These are phyloP conservation scores for Heliocybe sulcata DNA, from an alignment of 1,284 basidiomycete genomes.

Conservation along the genomic window DNA sequence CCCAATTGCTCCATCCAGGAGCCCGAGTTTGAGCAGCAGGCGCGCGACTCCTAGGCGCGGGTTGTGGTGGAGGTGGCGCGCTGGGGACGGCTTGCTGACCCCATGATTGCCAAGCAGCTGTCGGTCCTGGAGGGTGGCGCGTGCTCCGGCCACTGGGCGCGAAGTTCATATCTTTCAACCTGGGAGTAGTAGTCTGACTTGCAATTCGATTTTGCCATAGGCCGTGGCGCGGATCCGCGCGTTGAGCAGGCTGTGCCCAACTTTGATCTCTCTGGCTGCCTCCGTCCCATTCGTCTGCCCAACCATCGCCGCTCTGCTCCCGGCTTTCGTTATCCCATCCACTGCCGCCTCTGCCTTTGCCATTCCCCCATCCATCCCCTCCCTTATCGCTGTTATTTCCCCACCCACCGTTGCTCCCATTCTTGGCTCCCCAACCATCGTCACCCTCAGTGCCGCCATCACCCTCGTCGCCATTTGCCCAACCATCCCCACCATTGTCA, in stretches of 20 bases:
- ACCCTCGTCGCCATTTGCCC: neutral
- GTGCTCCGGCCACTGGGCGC: neutral
- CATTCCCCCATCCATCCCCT: conserved; percentile 16
- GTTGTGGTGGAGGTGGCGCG: neutral
- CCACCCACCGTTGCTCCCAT: neutral
- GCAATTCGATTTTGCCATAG: neutral
- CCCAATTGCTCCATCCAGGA: neutral
- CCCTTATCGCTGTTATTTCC: neutral
- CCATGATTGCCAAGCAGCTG: neutral
- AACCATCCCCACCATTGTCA: neutral
- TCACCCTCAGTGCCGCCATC: neutral
- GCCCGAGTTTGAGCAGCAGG: neutral
- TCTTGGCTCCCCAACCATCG: neutral
- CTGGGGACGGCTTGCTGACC: neutral
- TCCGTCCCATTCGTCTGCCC: conserved; percentile 9
- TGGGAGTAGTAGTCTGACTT: neutral
- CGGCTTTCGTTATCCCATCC: conserved; percentile 4
- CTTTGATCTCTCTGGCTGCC: conserved; percentile 8
- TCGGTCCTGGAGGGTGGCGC: neutral
- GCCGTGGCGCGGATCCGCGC: conserved; percentile 3
- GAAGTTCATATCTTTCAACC: neutral
- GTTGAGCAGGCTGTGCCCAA: conserved; percentile 11
- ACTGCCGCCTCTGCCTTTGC: conserved; percentile 7
- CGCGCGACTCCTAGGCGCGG: neutral
- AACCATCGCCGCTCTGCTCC: conserved; percentile 9